Conservation (phyloP, 768 basidiomycete species). For the Russula ochroleuca region DNA sequence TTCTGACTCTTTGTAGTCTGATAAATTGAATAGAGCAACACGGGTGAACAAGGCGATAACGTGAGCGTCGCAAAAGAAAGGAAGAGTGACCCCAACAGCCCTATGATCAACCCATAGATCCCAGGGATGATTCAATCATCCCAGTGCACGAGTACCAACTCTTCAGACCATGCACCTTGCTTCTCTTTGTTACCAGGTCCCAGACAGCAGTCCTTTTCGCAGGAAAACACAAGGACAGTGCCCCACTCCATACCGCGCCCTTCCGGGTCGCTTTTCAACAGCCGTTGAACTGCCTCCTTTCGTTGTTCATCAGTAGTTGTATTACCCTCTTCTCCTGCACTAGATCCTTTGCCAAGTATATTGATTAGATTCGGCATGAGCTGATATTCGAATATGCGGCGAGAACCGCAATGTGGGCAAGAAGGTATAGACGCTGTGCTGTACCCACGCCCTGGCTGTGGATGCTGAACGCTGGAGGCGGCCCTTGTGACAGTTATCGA, state of each 20-base stretch:
- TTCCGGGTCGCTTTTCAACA: slow-evolving; percentile 46
- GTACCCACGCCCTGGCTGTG: slow-evolving; percentile 49
- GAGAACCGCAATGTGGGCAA: slow-evolving; percentile 64
- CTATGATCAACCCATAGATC: neutral
- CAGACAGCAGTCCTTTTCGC: slow-evolving; percentile 70
- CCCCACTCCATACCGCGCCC: slow-evolving; percentile 90
- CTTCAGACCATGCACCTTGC: slow-evolving; percentile 62
- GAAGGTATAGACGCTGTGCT: slow-evolving; percentile 49
- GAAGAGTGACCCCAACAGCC: neutral
- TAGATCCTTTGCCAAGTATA: slow-evolving; percentile 45
- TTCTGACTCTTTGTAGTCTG: neutral
- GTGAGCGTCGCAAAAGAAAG: neutral
- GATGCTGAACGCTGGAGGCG: slow-evolving; percentile 51
- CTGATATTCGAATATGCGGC: slow-evolving; percentile 86
- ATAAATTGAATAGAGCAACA: neutral
- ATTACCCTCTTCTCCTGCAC: slow-evolving; percentile 33
- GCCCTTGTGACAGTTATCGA: slow-evolving; percentile 54
- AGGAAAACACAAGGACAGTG: slow-evolving; percentile 84
- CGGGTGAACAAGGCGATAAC: neutral
- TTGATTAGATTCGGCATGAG: slow-evolving; percentile 93
- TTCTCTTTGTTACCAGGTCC: slow-evolving; percentile 40
- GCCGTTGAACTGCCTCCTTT: slow-evolving; percentile 53
- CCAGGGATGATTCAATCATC: slow-evolving; percentile 44
- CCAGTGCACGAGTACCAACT: slow-evolving; percentile 72
- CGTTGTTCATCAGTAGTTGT: slow-evolving; percentile 60